Base-by-base conservation (phyloP, 441 rosid species). In the Arabidopsis lyrata region DNA sequence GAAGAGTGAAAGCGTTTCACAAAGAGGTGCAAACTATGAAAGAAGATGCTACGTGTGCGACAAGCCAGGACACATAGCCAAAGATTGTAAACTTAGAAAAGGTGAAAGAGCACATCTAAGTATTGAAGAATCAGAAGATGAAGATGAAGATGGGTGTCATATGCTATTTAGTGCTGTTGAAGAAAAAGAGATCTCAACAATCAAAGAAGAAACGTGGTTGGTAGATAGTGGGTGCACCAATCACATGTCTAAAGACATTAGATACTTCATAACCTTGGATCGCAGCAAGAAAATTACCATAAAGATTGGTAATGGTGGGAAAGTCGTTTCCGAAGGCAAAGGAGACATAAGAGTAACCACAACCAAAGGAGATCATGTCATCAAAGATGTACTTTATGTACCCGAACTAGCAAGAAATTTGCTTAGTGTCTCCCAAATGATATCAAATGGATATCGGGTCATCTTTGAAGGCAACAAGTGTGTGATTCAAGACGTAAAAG, bases 121-220 rank as follows among this genome's bases (percentile, higher is more conserved):
- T 54, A 4, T 6, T 54, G 59, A 29, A 54, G 59, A 54, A 6
- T 29, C 61, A 31, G 7, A 56, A 32, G 41, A 56, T 56, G 61
- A n/a, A 56, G 61, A 56, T 3, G 29, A 27, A 3, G 5, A 27
- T 27, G 24, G 29, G 6, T 29, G 59, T 54, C 59, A 54, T 54
- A 54, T 54, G 38, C 20, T 54, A 11, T 29, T 54, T 6, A 54
- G 38, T 54, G 59, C 18, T 12, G 44, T 39, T 39, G 44, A 39
- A 39, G 44, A 39, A 39, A 14, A 39, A 39, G 44, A 39, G 44
- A 39, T 12, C 14, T 39, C 44, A 39, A 39, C 44, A 39, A 39
- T 39, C 3, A n/a, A 5, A 11, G 44, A 39, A 39, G 44, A 39
- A 39, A 39, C 44, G 12, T 39, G 44, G 44, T 9, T 39, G 44